Conservation (phyloP, 257 asterid species). For the Lavandula angustifolia region DNA sequence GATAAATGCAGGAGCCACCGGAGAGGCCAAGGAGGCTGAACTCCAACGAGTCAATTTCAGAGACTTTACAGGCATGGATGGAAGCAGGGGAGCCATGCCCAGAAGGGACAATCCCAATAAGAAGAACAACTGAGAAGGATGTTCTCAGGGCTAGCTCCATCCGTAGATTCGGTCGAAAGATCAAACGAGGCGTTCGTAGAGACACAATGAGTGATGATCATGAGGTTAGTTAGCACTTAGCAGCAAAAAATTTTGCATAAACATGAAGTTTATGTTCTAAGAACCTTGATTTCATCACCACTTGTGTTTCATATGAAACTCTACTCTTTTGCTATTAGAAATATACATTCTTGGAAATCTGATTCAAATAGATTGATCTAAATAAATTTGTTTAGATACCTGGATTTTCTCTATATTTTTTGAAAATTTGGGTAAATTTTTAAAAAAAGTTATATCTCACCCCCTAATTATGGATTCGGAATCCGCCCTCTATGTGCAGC, state of each 20-base stretch:
- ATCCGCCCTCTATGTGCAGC: conserved; percentile 41
- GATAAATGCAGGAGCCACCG: conserved; percentile 64
- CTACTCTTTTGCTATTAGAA: conserved; percentile 1
- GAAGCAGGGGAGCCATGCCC: conserved; percentile 77
- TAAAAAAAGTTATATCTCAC: no score
- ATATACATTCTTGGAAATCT: background rate
- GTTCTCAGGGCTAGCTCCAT: conserved; percentile 57
- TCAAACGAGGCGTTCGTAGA: conserved; percentile 59
- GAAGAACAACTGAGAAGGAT: conserved; percentile 76
- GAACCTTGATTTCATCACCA: background rate
- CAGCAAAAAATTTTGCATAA: background rate
- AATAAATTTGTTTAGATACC: no score
- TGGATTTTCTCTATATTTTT: no score
- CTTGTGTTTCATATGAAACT: conserved; percentile 1
- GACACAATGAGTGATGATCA: conserved; percentile 82
- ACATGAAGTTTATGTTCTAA: no score
- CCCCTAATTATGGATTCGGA: no score
- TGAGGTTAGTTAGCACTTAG: conserved; percentile 73
- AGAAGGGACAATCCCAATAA: conserved; percentile 70
- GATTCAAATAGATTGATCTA: no score
- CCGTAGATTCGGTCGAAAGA: conserved; percentile 73
- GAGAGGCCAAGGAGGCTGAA: conserved; percentile 70
- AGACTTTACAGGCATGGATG: conserved; percentile 58
- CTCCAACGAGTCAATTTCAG: conserved; percentile 35
- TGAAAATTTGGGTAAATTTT: no score